Base-by-base conservation (phyloP, 2,329 filamentous ascomycete genomes). In the Penicillium fuscoglaucum region DNA sequence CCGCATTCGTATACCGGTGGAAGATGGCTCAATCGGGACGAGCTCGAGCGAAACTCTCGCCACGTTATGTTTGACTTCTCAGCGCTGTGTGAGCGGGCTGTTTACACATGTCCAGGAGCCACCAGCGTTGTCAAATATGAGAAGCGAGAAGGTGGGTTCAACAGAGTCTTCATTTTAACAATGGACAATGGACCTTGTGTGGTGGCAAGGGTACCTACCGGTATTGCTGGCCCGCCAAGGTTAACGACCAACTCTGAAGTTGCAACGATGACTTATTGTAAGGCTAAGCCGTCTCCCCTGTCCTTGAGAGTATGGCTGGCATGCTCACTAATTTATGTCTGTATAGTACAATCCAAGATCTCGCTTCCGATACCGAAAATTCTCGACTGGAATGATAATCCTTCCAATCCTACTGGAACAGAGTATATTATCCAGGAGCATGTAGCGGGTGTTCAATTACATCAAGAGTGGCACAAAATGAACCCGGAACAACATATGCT, bases 131-230 rank as follows among this genome's bases (percentile, higher is more conserved):
- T 62, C 52, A 67, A 61, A 19, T 78, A 62, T 48, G 70, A 76
- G 47, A 82, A 81, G 67, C 73, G 70, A 60, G 79, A 82, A 67
- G 78, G 79, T 19, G 73, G 75, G 7, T 80, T 76, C 60, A 82
- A 80, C 52, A 66, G 74, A 65, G 75, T 76, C 26, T 80, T 82
- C 54, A 65, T 80, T 53, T 72, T 81, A 49, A 70, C 67, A 41
- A 72, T 76, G 56, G 68, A 81, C 39, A 74, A 77, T 64, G 74
- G 62, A 17, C 62, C 64, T 61, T 64, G 68, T 53, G 59, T 80
- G 37, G 72, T 80, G 24, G 79, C 76, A 19, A 76, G 74, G 64
- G 39, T 81, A 26, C 78, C 77, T 6, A 78, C 75, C 58, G 49
- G 59, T 26, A 60, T 77, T 57, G 73, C 77, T 67, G 77, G 77